phyloP scores from a whole-genome alignment of 306 rosid species.

The Spatholobus suberectus region DNA sequence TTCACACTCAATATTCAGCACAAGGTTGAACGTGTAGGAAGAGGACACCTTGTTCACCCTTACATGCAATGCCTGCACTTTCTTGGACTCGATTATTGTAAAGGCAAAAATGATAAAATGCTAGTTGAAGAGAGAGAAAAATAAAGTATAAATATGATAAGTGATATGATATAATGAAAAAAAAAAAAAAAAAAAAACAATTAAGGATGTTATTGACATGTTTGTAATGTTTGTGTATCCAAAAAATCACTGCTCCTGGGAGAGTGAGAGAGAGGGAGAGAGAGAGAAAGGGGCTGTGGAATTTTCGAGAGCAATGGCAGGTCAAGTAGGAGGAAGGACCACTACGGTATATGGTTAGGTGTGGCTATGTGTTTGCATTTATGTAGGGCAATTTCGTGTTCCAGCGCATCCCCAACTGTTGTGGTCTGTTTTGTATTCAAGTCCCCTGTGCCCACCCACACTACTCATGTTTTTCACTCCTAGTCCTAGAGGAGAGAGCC shows the following conservation, averaged over 20 bases:
- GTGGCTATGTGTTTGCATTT: slow-evolving; percentile 19
- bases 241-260: no score
- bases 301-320: background rate
- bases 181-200: no score
- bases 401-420: slow-evolving; percentile 38
- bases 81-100: no score
- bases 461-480: background rate
- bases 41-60: no score
- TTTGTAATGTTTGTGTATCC: no score
- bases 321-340: slow-evolving; percentile 35
- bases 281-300: background rate
- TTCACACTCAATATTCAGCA: slow-evolving; percentile 31
- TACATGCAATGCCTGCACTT: no score
- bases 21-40: slow-evolving; percentile 14
- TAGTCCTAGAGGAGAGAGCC: background rate
- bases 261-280: no score
- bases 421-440: background rate
- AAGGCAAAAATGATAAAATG: no score
- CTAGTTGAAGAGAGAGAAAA: no score
- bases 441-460: background rate
- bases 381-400: slow-evolving; percentile 12
- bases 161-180: no score
- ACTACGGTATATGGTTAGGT: slow-evolving; percentile 14
- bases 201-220: no score
- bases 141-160: no score